Evolutionary conservation across 306 rosid species (phyloP), one percentile per base, ranked within the genome.

Genomic region (Mucuna pruriens): DNA sequence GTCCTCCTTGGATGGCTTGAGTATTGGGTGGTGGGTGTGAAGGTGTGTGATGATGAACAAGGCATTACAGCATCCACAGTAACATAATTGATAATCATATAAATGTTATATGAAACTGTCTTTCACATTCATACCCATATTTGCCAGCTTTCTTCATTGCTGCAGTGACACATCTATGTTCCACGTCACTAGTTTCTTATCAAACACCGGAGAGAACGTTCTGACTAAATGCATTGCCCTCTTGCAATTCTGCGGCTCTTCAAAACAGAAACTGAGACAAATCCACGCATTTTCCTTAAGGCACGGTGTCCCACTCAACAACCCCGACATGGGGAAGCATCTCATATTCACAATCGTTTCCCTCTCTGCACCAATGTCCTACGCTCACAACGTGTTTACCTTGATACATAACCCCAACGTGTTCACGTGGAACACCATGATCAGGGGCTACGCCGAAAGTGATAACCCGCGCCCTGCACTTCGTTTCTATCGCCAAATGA

Each of bases 361-460:
- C 7, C 88, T 89, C 29, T 89, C 90, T 46, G 85, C 76, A 51
- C 85, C 90, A 31, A 86, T 89, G 92, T 84, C 90, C 33, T 86
- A 89, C 46, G 90, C 92, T 60, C 8, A 58, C 62, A 48, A 69
- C 20, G 74, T 86, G 4, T 89, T 89, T 49, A 11, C 72, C 13
- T 9, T 67, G 69, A 20, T 86, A 4, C 73, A 44, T 31, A 57
- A 58, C 65, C 90, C 90, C 44, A 89, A 89, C 5, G 77, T 86
- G 0, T 89, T 89, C 39, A 80, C 92, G 10, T 84, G 92, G 92
- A 89, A 89, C 58, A 84, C 90, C 67, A 86, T 89, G 88, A 89
- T 86, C 58, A 77, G 84, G 55, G 92, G 92, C 44, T 89, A 79
- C 10, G 90, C 92, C 38, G 87, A 82, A 39, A 79, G 81, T 40